Base-by-base conservation (phyloP, 305 asterid genomes). In the Solanum aculeatissimum region DNA sequence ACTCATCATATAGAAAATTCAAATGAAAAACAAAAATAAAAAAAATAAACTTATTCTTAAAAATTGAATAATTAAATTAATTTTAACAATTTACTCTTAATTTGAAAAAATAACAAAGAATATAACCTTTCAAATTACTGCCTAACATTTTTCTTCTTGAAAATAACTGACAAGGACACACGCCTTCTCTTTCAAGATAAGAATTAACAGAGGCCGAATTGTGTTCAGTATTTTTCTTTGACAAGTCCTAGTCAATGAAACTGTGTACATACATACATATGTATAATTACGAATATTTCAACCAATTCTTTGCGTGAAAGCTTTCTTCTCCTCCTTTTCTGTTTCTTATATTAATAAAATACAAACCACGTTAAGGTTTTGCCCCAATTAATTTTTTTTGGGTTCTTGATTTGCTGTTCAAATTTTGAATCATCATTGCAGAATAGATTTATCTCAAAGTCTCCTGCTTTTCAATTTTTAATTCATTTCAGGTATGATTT, bases 401-500 rank as follows among this genome's bases (percentile, higher is more conserved):
- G 82, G 47, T 78, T 53, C 32, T 78, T 51, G 82, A 18, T 53
- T 77, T 77, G 23, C 53, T 29, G 47, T 77, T 77, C 49, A 77
- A 18, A 29, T 78, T 32, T 53, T 23, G 80, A 9, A 15, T 71
- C 55, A 43, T 10, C 42, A 14, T 43, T 72, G 80, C n/a, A 16
- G 18, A 15, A 78, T 27, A 49, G 43, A 51, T 47, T 25, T 49
- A 49, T 49, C 63, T 25, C n/a, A 40, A 70, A 55, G 27, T 68
- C 27, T 43, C 47, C 71, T 60, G 86, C 69, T 79, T 78, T 86
- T 9, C 47, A 5, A 21, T 16, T 42, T 74, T 70, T 65, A 23
- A 62, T 51, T 49, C 35, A 32, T 83, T 62, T 81, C 83, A 86
- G 89, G 88, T 81, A 88, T 65, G 86, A 84, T 81, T 68, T 35